Evolutionary conservation across 2,329 filamentous ascomycete genomes (phyloP).

Genomic region (Colletotrichum cuscutae): DNA sequence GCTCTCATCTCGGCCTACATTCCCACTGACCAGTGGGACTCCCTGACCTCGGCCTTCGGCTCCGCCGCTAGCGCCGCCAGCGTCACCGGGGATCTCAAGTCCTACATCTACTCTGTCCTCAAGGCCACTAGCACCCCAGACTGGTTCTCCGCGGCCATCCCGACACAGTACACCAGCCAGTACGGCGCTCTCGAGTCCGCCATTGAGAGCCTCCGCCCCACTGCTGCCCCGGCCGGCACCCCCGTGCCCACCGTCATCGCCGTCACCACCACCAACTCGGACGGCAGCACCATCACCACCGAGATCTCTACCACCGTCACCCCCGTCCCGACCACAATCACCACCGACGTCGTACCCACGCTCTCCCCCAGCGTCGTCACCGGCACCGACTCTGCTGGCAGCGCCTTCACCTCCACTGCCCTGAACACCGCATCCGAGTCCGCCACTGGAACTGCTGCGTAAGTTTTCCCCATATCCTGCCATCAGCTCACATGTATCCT

Average conservation of each 20-base stretch:
- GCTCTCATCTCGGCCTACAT: slow-evolving; percentile 43
- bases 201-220: slow-evolving; percentile 35
- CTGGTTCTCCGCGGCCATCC: slow-evolving; percentile 43
- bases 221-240: slow-evolving; percentile 13
- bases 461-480: background rate
- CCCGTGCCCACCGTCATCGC: slow-evolving; percentile 36
- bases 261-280: slow-evolving; percentile 39
- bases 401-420: slow-evolving; percentile 23
- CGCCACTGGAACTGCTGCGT: slow-evolving; percentile 19
- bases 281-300: slow-evolving; percentile 39
- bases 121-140: slow-evolving; percentile 38
- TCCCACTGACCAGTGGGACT: slow-evolving; percentile 39
- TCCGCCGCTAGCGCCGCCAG: slow-evolving; percentile 41
- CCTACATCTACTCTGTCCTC: slow-evolving; percentile 41
- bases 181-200: slow-evolving; percentile 35
- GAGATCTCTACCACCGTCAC: slow-evolving; percentile 37
- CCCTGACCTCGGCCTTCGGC: slow-evolving; percentile 39
- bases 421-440: background rate
- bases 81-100: slow-evolving; percentile 41
- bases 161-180: slow-evolving; percentile 37
- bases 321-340: slow-evolving; percentile 15
- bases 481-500: background rate
- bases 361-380: slow-evolving; percentile 21
- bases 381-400: slow-evolving; percentile 28
- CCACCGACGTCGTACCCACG: slow-evolving; percentile 14